phyloP scores from a whole-genome alignment of 768 basidiomycete species.

The Boletus tomentosulus region DNA sequence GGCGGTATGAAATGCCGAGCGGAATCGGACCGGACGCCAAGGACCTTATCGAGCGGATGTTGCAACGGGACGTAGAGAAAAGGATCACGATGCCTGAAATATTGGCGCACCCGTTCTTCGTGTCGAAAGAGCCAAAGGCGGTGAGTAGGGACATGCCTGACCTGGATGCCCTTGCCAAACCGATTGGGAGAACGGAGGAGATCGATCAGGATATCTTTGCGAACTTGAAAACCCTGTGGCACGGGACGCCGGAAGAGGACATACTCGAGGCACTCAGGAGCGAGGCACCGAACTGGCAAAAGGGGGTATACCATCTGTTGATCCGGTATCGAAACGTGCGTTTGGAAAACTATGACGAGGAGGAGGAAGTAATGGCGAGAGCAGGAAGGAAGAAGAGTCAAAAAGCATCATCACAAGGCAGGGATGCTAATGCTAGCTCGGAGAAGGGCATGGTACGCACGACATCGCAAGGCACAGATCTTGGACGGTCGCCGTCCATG shows the following conservation, averaged over 20 bases:
- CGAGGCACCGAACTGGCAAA: slow-evolving; percentile 82
- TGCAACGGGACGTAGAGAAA: slow-evolving; percentile 65
- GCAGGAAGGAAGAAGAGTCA: slow-evolving; percentile 32
- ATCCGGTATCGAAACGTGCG: slow-evolving; percentile 75
- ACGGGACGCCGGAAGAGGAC: slow-evolving; percentile 67
- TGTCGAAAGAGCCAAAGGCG: slow-evolving; percentile 47
- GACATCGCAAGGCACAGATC: slow-evolving; percentile 23
- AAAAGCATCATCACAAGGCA: slow-evolving; percentile 28
- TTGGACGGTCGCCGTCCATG: slow-evolving; percentile 30
- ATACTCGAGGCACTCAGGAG: slow-evolving; percentile 66
- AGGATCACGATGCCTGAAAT: slow-evolving; percentile 85
- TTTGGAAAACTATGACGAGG: slow-evolving; percentile 70
- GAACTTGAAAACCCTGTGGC: slow-evolving; percentile 92
- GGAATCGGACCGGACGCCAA: slow-evolving; percentile 67
- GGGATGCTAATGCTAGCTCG: slow-evolving; percentile 18
- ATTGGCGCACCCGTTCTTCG: slow-evolving; percentile 74
- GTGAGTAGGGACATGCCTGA: slow-evolving; percentile 46
- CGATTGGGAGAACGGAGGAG: slow-evolving; percentile 55
- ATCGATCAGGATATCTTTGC: slow-evolving; percentile 89
- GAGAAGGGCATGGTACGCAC: slow-evolving; percentile 20
- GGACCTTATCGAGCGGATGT: slow-evolving; percentile 77
- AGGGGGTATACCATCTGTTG: slow-evolving; percentile 92
- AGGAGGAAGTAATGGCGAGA: slow-evolving; percentile 45
- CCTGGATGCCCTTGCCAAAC: slow-evolving; percentile 64
- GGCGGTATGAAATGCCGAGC: slow-evolving; percentile 67